Conservation (phyloP, 441 rosid genomes). For the Lepidium campestre region DNA sequence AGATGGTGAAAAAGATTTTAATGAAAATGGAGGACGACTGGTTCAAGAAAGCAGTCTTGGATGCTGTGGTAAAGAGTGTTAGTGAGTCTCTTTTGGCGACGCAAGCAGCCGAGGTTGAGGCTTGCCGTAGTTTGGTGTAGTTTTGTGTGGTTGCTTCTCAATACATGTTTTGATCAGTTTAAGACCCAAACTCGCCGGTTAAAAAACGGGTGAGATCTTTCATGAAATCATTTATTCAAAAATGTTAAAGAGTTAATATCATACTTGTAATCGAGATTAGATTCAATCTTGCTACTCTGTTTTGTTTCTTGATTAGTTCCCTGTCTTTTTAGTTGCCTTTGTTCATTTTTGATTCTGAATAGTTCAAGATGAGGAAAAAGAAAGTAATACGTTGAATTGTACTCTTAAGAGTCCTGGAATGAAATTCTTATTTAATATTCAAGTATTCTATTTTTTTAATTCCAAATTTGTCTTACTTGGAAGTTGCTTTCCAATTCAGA, state of each 20-base stretch:
- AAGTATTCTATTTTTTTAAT: no score
- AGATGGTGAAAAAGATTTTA: slow-evolving; percentile 50
- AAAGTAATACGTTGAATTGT: background rate
- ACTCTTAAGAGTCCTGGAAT: background rate
- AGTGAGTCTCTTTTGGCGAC: slow-evolving; percentile 37
- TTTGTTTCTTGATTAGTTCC: background rate
- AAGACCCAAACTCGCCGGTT: background rate
- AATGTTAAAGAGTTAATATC: slow-evolving; percentile 7
- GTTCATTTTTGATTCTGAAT: slow-evolving; percentile 12
- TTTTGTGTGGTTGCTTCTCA: background rate
- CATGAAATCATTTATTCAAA: background rate
- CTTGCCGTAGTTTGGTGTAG: slow-evolving; percentile 35
- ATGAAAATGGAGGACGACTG: slow-evolving; percentile 56
- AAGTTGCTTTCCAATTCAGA: background rate
- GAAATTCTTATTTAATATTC: background rate
- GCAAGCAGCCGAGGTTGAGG: slow-evolving; percentile 62
- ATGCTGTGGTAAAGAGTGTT: slow-evolving; percentile 43
- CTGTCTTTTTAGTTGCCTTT: background rate
- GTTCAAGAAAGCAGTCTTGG: slow-evolving; percentile 51
- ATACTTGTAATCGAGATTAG: slow-evolving; percentile 23
- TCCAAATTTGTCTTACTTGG: no score
- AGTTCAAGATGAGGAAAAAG: slow-evolving; percentile 9
- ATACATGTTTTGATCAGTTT: slow-evolving; percentile 5
- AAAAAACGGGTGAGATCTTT: slow-evolving; percentile 8
- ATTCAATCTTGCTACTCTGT: slow-evolving; percentile 4